These are phyloP conservation scores for Jackrogersella minutella DNA, from an alignment of 495 filamentous ascomycete genomes.

Conservation along the genomic window DNA sequence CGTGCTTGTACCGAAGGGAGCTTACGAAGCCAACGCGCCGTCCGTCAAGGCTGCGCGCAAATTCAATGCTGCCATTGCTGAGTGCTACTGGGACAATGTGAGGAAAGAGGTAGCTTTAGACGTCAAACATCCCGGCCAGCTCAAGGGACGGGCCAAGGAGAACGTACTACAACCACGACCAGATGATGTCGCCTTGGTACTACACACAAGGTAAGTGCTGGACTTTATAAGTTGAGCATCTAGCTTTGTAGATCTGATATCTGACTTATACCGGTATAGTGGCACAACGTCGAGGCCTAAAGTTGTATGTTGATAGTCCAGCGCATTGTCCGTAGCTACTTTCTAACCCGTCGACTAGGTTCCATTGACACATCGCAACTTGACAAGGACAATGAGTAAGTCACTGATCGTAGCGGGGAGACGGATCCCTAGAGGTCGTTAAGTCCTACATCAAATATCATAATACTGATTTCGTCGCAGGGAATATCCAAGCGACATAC, in stretches of 20 bases:
- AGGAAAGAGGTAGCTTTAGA: constrained; percentile 72
- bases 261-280: constrained; percentile 47
- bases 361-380: constrained; percentile 79
- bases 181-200: constrained; percentile 72
- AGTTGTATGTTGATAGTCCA: constrained; percentile 58
- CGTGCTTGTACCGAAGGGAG: constrained; percentile 74
- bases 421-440: background rate
- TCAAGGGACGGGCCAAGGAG: constrained; percentile 60
- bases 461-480: constrained; percentile 42
- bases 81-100: constrained; percentile 75
- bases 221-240: background rate
- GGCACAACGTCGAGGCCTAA: constrained; percentile 87
- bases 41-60: constrained; percentile 77
- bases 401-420: background rate
- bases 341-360: constrained; percentile 52
- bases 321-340: background rate
- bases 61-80: constrained; percentile 79
- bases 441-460: background rate
- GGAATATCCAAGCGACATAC: constrained; percentile 79
- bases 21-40: constrained; percentile 66
- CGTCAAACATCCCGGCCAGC: constrained; percentile 74
- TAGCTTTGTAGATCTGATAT: constrained; percentile 43
- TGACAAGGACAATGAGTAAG: constrained; percentile 76
- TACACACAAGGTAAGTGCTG: constrained; percentile 60
- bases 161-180: constrained; percentile 64